Conservation (phyloP, 768 basidiomycete genomes). For the Boletus tylopilopsis region DNA sequence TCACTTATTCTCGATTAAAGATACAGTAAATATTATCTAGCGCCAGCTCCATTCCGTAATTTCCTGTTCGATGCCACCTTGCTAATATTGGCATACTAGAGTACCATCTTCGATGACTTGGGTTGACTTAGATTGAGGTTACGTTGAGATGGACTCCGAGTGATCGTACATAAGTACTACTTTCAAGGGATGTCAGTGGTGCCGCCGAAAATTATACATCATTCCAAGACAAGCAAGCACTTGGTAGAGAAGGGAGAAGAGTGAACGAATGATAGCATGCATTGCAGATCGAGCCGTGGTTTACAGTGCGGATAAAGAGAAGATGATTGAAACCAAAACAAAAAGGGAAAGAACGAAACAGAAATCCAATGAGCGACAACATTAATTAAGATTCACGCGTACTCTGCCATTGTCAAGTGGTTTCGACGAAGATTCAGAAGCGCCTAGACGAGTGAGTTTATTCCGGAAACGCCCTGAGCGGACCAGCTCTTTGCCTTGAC, state of each 20-base stretch:
- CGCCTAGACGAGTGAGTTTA: constrained; percentile 26
- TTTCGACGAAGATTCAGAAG: constrained; percentile 26
- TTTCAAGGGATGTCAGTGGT: too few species aligned
- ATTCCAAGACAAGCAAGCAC: constrained; percentile 1
- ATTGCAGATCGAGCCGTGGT: constrained; percentile 21
- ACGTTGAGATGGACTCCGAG: too few species aligned
- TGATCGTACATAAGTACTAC: too few species aligned
- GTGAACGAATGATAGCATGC: constrained; percentile 13
- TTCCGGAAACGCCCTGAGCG: constrained; percentile 29
- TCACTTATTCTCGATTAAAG: too few species aligned
- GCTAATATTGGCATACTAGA: too few species aligned
- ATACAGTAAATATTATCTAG: too few species aligned
- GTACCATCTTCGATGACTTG: too few species aligned
- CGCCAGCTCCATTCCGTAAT: too few species aligned
- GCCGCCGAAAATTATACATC: too few species aligned
- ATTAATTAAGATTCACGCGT: constrained; percentile 34
- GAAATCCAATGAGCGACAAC: constrained; percentile 16
- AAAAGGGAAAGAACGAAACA: neutral
- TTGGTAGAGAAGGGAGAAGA: constrained; percentile 5
- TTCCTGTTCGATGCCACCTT: too few species aligned
- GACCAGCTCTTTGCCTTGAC: constrained; percentile 17
- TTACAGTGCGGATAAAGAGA: constrained; percentile 27
- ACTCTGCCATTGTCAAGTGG: constrained; percentile 34
- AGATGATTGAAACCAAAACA: neutral
- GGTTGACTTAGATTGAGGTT: too few species aligned